phyloP scores from a whole-genome alignment of 192 early-diverging fungal species.

The Coemansia umbellata region DNA sequence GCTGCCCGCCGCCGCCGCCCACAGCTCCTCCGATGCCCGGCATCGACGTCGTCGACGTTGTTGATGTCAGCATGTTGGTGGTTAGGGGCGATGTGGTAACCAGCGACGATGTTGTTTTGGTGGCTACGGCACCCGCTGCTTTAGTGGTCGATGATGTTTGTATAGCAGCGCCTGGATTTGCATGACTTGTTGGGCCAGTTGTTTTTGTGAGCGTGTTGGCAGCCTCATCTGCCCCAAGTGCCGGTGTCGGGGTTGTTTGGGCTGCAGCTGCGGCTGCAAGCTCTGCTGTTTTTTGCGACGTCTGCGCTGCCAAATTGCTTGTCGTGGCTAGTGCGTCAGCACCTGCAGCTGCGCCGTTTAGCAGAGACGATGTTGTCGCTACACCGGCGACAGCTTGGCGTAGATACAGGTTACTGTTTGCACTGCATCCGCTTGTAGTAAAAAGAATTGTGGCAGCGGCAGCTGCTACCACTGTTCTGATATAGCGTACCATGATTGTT shows the following conservation, averaged over 20 bases:
- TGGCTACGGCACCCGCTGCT: background rate
- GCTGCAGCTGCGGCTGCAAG: background rate
- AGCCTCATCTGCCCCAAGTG: too few relatives aligned
- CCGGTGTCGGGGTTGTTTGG: background rate
- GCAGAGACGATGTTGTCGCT: background rate
- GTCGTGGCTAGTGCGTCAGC: background rate
- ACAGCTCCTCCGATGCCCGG: slow-evolving; percentile 16
- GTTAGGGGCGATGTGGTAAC: background rate
- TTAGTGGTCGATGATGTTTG: background rate
- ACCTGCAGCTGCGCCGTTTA: background rate
- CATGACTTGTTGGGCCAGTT: background rate
- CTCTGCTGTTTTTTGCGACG: background rate
- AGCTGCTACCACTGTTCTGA: background rate
- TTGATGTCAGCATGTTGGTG: background rate
- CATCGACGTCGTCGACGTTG: slow-evolving; percentile 1
- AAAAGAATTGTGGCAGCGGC: background rate
- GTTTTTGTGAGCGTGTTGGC: background rate
- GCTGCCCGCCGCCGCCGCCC: slow-evolving; percentile 28
- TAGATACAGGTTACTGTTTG: background rate
- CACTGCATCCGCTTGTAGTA: slow-evolving; percentile 2
- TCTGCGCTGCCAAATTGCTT: background rate
- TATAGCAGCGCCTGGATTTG: background rate
- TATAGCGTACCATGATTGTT: background rate
- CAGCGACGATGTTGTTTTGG: background rate
- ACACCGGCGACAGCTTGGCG: background rate